Evolutionary conservation across 805 yeast genomes (phyloP).

Genomic region (Starmerella bombicola): DNA sequence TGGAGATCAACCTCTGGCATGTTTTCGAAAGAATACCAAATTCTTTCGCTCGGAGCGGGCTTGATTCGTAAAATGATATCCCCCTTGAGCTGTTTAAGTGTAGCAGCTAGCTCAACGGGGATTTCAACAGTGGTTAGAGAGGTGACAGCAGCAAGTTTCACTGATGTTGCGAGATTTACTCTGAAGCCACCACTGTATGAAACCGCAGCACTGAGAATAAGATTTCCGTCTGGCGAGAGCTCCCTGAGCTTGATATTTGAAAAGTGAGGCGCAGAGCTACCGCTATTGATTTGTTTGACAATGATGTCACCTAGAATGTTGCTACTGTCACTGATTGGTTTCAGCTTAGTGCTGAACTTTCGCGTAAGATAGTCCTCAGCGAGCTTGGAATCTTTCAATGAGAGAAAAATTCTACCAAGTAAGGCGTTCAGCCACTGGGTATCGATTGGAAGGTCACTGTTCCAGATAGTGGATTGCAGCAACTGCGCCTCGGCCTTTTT

Average conservation of each 20-base stretch:
- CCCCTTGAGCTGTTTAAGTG: slow-evolving; percentile 59
- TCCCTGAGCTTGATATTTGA: slow-evolving; percentile 58
- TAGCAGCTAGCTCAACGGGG: slow-evolving; percentile 56
- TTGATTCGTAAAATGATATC: slow-evolving; percentile 57
- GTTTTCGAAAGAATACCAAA: slow-evolving; percentile 79
- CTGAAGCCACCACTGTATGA: slow-evolving; percentile 66
- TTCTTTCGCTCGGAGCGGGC: slow-evolving; percentile 79
- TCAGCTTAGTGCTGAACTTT: slow-evolving; percentile 57
- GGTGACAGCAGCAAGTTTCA: slow-evolving; percentile 60
- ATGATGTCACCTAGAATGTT: slow-evolving; percentile 76
- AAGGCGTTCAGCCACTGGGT: slow-evolving; percentile 87
- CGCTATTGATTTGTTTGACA: slow-evolving; percentile 60
- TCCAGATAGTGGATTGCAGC: slow-evolving; percentile 62
- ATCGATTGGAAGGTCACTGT: slow-evolving; percentile 70
- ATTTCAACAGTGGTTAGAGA: slow-evolving; percentile 64
- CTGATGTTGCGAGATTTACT: slow-evolving; percentile 68
- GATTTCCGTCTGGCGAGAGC: slow-evolving; percentile 67
- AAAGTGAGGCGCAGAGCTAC: slow-evolving; percentile 67
- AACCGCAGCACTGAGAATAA: slow-evolving; percentile 48
- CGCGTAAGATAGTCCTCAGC: slow-evolving; percentile 46
- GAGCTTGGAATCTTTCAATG: slow-evolving; percentile 57
- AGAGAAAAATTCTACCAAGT: slow-evolving; percentile 67
- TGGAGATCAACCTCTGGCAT: slow-evolving; percentile 66
- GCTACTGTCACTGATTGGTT: slow-evolving; percentile 57
- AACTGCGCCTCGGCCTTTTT: slow-evolving; percentile 58